phyloP scores from a whole-genome alignment of 2,329 filamentous ascomycete species.

The Pseudopyricularia javanii region DNA sequence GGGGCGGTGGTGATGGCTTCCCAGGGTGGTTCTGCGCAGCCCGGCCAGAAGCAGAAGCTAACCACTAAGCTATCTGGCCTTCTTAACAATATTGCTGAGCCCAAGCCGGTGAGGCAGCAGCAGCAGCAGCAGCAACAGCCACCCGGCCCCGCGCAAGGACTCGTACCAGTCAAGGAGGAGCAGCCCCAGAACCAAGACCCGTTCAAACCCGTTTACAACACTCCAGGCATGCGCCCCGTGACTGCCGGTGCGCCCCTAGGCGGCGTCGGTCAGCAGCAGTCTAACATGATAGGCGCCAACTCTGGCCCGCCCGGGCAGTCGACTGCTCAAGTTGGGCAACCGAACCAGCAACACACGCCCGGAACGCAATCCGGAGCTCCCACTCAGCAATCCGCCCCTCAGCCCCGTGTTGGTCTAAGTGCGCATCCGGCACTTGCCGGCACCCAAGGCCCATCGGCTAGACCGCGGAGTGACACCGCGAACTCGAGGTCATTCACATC shows the following conservation, averaged over 20 bases:
- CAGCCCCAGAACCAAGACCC: neutral
- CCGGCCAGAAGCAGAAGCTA: neutral
- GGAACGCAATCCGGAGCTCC: neutral
- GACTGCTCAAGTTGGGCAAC: neutral
- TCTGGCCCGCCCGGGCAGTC: neutral
- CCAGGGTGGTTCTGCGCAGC: neutral
- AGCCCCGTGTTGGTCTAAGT: neutral
- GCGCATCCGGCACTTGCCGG: neutral
- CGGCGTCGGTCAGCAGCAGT: neutral
- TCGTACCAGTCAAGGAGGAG: neutral
- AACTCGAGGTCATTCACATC: neutral
- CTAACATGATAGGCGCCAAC: neutral
- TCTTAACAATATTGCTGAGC: neutral
- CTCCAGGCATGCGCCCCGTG: neutral
- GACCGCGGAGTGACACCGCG: neutral
- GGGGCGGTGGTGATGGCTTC: neutral
- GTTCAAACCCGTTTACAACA: neutral
- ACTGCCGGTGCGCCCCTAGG: neutral
- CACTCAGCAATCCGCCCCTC: neutral
- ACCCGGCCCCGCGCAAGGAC: neutral
- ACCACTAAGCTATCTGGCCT: neutral
- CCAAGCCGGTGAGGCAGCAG: neutral
- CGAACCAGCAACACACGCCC: neutral
- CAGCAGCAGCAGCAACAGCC: conserved; percentile 2
- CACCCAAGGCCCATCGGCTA: neutral